phyloP scores from a whole-genome alignment of 176 grass and related monocot species.

The Paspalum vaginatum region DNA sequence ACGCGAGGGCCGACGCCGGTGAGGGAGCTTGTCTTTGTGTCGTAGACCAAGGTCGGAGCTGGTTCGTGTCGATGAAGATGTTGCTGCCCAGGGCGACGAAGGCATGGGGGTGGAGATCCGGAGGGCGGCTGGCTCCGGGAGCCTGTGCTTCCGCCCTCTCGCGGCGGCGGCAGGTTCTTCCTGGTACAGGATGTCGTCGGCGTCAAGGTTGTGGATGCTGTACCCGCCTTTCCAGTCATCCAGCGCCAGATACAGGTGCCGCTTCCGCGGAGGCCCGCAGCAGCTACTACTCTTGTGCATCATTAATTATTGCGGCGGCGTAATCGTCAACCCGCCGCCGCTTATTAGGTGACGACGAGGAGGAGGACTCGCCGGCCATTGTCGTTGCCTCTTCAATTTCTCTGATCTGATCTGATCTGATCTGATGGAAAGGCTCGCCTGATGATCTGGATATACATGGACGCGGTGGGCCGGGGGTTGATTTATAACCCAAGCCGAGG shows the following conservation, averaged over 20 bases:
- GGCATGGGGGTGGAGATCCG: background rate
- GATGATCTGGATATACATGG: too few relatives aligned
- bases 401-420: too few relatives aligned
- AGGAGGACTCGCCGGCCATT: too few relatives aligned
- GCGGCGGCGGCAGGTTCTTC: too few relatives aligned
- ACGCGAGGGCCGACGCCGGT: background rate
- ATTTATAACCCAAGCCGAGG: too few relatives aligned
- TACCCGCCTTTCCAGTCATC: constrained; percentile 10
- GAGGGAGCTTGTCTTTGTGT: background rate
- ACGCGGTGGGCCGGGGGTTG: too few relatives aligned
- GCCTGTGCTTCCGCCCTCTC: too few relatives aligned
- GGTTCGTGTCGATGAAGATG: background rate
- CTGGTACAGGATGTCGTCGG: background rate
- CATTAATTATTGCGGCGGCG: too few relatives aligned
- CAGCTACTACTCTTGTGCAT: background rate
- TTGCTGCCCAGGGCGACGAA: background rate
- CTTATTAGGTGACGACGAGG: too few relatives aligned
- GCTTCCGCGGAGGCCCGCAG: background rate
- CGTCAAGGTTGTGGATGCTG: constrained; percentile 33
- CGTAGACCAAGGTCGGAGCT: background rate
- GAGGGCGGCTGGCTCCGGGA: background rate
- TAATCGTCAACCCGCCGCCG: too few relatives aligned
- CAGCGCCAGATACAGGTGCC: constrained; percentile 9
- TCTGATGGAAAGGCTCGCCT: too few relatives aligned
- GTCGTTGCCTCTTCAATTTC: too few relatives aligned